These are phyloP conservation scores for Solanum tarijense DNA, from an alignment of 257 asterid species.

Conservation along the genomic window DNA sequence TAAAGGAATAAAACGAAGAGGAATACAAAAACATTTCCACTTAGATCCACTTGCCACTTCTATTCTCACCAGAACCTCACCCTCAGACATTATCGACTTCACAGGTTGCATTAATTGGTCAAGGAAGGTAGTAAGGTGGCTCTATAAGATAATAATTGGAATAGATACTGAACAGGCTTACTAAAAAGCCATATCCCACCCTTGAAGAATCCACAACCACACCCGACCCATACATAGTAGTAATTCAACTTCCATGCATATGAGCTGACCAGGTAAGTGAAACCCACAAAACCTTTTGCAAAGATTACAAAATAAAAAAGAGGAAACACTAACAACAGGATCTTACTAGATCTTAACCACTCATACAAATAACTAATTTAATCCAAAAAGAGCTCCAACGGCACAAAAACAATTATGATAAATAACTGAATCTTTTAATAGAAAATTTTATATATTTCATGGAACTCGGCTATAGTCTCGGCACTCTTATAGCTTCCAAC, in stretches of 20 bases:
- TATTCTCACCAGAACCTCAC: neutral
- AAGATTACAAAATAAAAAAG: neutral
- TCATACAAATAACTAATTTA: neutral
- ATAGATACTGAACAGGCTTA: neutral
- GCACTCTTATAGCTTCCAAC: neutral
- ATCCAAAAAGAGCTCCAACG: neutral
- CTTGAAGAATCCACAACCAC: neutral
- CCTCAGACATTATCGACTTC: neutral
- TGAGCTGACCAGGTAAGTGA: neutral
- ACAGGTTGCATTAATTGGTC: neutral
- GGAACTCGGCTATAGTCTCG: neutral
- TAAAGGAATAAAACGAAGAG: neutral
- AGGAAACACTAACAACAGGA: neutral
- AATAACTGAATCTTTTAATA: neutral
- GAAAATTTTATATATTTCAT: neutral
- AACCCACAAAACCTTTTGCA: neutral
- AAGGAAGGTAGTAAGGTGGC: neutral
- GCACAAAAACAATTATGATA: neutral
- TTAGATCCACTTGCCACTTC: neutral
- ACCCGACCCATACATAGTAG: neutral
- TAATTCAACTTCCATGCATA: neutral
- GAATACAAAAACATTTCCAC: neutral
- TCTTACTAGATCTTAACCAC: neutral
- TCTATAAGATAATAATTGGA: neutral
- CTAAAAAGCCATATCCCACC: neutral